A percentile compares a stretch with the other conserved stretches of the same genome.
Conservation (phyloP, 2,329 filamentous ascomycete species). For the Capronia coronata region DNA sequence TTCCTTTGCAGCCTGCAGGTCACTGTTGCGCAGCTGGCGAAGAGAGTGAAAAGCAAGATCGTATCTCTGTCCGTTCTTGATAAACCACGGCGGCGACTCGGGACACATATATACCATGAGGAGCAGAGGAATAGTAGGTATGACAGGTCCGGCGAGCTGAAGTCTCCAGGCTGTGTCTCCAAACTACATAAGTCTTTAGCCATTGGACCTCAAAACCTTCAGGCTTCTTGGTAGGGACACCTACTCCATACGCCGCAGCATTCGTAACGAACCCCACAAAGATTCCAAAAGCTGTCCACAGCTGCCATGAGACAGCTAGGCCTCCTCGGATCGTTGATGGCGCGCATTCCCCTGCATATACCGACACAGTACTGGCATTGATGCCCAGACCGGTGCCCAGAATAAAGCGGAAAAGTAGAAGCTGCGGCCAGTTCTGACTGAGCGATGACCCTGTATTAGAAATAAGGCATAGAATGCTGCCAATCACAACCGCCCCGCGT, state of each 20-base stretch:
- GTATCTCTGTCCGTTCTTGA: constrained; percentile 54
- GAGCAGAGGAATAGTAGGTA: constrained; percentile 57
- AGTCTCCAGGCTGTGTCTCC: constrained; percentile 56
- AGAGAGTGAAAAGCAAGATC: constrained; percentile 57
- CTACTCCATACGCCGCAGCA: constrained; percentile 53
- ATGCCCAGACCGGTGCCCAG: constrained; percentile 31
- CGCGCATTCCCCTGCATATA: constrained; percentile 45
- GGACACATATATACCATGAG: constrained; percentile 56
- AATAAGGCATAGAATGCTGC: constrained; percentile 51
- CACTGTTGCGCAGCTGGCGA: constrained; percentile 50
- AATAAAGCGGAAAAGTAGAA: constrained; percentile 51
- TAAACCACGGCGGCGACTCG: constrained; percentile 60
- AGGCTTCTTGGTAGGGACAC: constrained; percentile 2
- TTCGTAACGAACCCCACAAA: constrained; percentile 62
- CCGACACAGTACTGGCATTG: constrained; percentile 42
- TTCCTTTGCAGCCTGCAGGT: constrained; percentile 52
- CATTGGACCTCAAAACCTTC: too few species aligned
- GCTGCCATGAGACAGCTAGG: constrained; percentile 49
- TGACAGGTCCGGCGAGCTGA: constrained; percentile 58
- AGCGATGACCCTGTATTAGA: constrained; percentile 48
- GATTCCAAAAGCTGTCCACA: constrained; percentile 52
- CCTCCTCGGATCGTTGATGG: constrained; percentile 46
- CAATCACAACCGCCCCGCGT: constrained; percentile 61
- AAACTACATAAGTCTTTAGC: constrained; percentile 10
- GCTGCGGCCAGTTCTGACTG: constrained; percentile 53